Conservation (phyloP, 257 asterid genomes). For the Solanum chilense region DNA sequence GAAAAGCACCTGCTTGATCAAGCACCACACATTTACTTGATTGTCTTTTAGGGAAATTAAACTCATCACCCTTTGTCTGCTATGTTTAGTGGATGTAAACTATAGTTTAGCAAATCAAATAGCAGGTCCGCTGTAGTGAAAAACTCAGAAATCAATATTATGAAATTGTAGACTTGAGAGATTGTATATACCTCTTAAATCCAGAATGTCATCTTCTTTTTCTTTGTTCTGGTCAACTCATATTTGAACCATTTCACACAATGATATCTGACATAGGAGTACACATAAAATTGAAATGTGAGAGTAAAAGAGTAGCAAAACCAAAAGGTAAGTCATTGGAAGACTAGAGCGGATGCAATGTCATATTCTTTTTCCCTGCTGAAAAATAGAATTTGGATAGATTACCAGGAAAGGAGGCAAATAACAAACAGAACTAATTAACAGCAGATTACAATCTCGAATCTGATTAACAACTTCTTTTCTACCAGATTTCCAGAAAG, state of each 20-base stretch:
- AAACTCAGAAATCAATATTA: not conserved
- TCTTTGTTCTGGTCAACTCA: not conserved
- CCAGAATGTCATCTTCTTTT: not conserved
- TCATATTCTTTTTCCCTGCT: not conserved
- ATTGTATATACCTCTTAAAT: not conserved
- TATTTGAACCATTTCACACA: not conserved
- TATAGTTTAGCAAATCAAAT: not conserved
- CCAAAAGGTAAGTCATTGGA: not conserved
- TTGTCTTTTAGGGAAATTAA: not conserved
- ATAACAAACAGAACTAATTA: not conserved
- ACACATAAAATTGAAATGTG: not conserved
- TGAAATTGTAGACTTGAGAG: not conserved
- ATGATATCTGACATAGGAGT: not conserved
- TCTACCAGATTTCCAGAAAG: not conserved
- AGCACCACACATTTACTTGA: not conserved
- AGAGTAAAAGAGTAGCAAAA: not conserved
- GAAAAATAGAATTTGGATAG: not conserved
- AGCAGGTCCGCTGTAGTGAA: not conserved
- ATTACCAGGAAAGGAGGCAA: not conserved
- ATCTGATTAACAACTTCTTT: not conserved
- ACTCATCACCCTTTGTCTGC: not conserved
- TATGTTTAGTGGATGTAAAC: not conserved
- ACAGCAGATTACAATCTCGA: not conserved
- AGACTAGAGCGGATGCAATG: not conserved
- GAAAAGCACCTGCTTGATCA: slow-evolving; percentile 6